Base-by-base conservation (phyloP, 2,329 filamentous ascomycete species). In the Trichoderma sp. region DNA sequence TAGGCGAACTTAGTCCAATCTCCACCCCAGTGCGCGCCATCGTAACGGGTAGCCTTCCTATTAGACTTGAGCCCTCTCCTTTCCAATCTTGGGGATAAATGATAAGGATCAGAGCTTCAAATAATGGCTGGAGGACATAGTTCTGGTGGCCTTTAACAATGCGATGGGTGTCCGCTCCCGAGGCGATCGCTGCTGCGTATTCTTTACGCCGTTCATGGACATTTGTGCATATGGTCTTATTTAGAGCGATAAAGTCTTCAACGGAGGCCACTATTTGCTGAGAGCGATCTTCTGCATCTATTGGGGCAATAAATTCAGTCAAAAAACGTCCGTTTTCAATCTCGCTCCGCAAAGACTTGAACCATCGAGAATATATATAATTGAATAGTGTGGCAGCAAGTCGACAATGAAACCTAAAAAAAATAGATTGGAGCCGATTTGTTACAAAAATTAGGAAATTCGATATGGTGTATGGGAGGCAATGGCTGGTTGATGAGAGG, bases 261-360 rank as follows among this genome's bases (percentile, higher is more conserved):
- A 53, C 13, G 2, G 61, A 55, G 11, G 47, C 53, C 37, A 29
- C 24, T 19, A 40, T 55, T 13, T 2, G 16, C 0, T 19, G 19
- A 3, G 40, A 43, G 2, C 19, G 16, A 19, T 43, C 16, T 19
- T 40, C 37, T 24, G 21, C 21, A 16, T 52, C n/a, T 24, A 3
- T 19, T 16, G 58, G 62, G 16, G 19, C n/a, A 10, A 71, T 69
- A 14, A 52, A 62, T 31, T 68, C 60, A 52, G 43, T 53, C 27
- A 71, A 56, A 43, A 71, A 71, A 10, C 70, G 70, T 4, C 19
- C 37, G 16, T 29, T 40, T 43, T 71, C 70, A 11, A 71, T 71
- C 31, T 69, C 67, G 62, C 61, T 71, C 60, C 40, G 62, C 27
- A 63, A 71, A 1, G 67, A 62, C 14, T 53, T 37, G 40, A 71